A percentile compares a stretch with the other conserved stretches of the same genome.
phyloP scores from a whole-genome alignment of 208 protist genomes.

The Trypanosoma brucei region DNA sequence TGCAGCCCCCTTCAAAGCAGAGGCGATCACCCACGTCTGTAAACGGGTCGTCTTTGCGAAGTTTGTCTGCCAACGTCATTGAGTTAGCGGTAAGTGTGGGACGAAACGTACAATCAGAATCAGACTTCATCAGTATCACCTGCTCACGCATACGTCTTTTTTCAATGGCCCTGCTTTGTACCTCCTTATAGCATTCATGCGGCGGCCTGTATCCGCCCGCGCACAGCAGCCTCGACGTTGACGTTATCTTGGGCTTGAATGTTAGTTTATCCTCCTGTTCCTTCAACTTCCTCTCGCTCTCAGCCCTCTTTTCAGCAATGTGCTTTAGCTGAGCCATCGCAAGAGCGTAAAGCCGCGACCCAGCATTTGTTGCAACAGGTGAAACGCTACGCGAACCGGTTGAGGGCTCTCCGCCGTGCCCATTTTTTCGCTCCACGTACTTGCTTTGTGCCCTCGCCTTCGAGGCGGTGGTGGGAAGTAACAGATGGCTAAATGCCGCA shows the following conservation, averaged over 20 bases:
- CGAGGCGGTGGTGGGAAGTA: slow-evolving; percentile 26
- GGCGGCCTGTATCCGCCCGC: slow-evolving; percentile 26
- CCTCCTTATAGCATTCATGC: slow-evolving; percentile 29
- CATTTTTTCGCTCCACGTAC: slow-evolving; percentile 41
- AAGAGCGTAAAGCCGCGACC: slow-evolving; percentile 53
- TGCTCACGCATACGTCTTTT: slow-evolving; percentile 27
- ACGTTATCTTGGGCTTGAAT: slow-evolving; percentile 63
- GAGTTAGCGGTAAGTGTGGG: slow-evolving; percentile 43
- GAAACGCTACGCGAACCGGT: slow-evolving; percentile 15
- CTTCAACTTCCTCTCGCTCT: slow-evolving; percentile 15
- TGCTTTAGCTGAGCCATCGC: slow-evolving; percentile 12
- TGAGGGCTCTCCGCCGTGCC: slow-evolving; percentile 24
- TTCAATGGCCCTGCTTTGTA: slow-evolving; percentile 23
- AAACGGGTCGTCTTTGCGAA: slow-evolving; percentile 39
- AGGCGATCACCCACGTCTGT: slow-evolving; percentile 56
- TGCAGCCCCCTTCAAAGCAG: slow-evolving; percentile 68
- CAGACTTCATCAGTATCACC: slow-evolving; percentile 29
- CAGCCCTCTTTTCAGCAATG: slow-evolving; percentile 17
- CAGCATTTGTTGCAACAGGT: slow-evolving; percentile 35
- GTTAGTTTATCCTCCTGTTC: slow-evolving; percentile 37
- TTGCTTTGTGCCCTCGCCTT: slow-evolving; percentile 43
- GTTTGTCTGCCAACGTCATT: slow-evolving; percentile 27
- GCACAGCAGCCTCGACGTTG: slow-evolving; percentile 30
- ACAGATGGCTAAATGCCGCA: slow-evolving; percentile 33
- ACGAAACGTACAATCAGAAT: slow-evolving; percentile 49